A percentile compares a stretch with the other conserved stretches of the same genome.
These are phyloP conservation scores for Hypoxylon sp. DNA, from an alignment of 2,329 filamentous ascomycete species.

Conservation along the genomic window DNA sequence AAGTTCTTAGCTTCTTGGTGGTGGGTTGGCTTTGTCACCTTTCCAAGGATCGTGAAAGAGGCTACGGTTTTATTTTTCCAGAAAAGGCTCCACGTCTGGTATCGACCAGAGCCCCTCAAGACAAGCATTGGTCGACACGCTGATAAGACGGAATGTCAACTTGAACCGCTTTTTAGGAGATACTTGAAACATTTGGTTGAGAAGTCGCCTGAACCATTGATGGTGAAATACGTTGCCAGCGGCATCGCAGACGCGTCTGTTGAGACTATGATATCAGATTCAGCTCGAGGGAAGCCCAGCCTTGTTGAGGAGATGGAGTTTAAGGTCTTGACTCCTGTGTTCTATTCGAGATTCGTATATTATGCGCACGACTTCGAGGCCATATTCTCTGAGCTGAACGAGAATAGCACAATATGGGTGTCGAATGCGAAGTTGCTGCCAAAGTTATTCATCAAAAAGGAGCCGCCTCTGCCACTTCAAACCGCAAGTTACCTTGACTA, in stretches of 20 bases:
- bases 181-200: slow-evolving; percentile 68
- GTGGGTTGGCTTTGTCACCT: slow-evolving; percentile 77
- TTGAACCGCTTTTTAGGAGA: slow-evolving; percentile 64
- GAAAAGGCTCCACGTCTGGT: slow-evolving; percentile 74
- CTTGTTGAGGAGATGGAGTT: slow-evolving; percentile 64
- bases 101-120: slow-evolving; percentile 72
- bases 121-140: slow-evolving; percentile 70
- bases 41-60: slow-evolving; percentile 75
- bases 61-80: slow-evolving; percentile 70
- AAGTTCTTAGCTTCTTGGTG: slow-evolving; percentile 71
- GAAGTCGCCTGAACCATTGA: slow-evolving; percentile 60
- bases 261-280: slow-evolving; percentile 58
- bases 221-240: slow-evolving; percentile 68
- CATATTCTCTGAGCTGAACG: slow-evolving; percentile 71
- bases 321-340: slow-evolving; percentile 73
- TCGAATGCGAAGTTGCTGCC: slow-evolving; percentile 69
- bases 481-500: slow-evolving; percentile 58
- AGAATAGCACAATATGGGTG: slow-evolving; percentile 71
- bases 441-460: slow-evolving; percentile 61
- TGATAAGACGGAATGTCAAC: slow-evolving; percentile 62
- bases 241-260: slow-evolving; percentile 60
- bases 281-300: slow-evolving; percentile 41
- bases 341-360: slow-evolving; percentile 76
- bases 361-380: slow-evolving; percentile 75
- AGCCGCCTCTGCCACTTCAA: slow-evolving; percentile 54